Evolutionary conservation across 805 yeast species (phyloP).

Genomic region (Cyberlindnera mrakii): DNA sequence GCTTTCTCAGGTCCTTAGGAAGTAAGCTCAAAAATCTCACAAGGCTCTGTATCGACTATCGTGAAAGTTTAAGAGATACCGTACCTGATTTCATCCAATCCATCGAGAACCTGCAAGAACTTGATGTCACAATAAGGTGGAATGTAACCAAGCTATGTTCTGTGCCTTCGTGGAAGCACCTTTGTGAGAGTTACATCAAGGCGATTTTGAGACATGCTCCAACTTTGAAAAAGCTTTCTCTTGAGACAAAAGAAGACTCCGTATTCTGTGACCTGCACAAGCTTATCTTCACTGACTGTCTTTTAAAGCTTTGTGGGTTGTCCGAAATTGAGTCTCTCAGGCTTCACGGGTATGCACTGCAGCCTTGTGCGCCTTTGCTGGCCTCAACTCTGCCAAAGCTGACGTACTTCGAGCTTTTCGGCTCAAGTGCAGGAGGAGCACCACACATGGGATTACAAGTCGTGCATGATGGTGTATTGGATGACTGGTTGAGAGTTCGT

Average conservation of each 20-base stretch:
- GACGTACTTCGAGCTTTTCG: slow-evolving; percentile 38
- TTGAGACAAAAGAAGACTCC: slow-evolving; percentile 36
- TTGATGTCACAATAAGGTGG: slow-evolving; percentile 37
- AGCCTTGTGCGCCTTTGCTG: slow-evolving; percentile 25
- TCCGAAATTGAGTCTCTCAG: slow-evolving; percentile 32
- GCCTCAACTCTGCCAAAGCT: slow-evolving; percentile 23
- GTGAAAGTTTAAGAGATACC: slow-evolving; percentile 36
- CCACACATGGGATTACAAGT: slow-evolving; percentile 51
- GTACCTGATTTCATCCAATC: slow-evolving; percentile 30
- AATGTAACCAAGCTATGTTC: slow-evolving; percentile 29
- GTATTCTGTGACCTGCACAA: slow-evolving; percentile 26
- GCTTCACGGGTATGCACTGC: slow-evolving; percentile 31
- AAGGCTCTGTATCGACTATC: slow-evolving; percentile 32
- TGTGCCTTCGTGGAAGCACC: slow-evolving; percentile 16
- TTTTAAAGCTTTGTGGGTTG: slow-evolving; percentile 18
- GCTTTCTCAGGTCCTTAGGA: slow-evolving; percentile 25
- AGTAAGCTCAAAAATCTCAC: slow-evolving; percentile 23
- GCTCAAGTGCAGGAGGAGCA: slow-evolving; percentile 44
- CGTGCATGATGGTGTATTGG: slow-evolving; percentile 47
- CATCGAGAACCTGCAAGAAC: slow-evolving; percentile 24
- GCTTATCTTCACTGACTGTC: slow-evolving; percentile 21
- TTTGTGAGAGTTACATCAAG: slow-evolving; percentile 14
- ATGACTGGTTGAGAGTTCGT: slow-evolving; percentile 52
- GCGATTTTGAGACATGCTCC: slow-evolving; percentile 16
- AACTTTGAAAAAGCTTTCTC: slow-evolving; percentile 29